Conservation (phyloP, 2,329 filamentous ascomycete genomes). For the Fusarium sarcochroum region DNA sequence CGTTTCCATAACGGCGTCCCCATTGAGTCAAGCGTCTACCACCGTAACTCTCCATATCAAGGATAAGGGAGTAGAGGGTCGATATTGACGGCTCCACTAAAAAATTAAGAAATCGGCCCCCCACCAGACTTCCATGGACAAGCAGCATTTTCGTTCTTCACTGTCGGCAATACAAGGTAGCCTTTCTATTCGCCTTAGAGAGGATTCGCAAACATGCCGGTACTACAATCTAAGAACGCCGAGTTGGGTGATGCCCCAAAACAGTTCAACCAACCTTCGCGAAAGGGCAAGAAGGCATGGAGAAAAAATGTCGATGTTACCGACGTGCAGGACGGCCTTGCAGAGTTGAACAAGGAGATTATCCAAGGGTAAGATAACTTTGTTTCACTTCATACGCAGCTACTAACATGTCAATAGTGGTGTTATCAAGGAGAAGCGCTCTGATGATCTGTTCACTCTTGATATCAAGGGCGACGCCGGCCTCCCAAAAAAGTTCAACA, state of each 20-base stretch:
- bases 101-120: slow-evolving; percentile 49
- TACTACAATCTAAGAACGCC: slow-evolving; percentile 61
- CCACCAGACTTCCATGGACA: slow-evolving; percentile 44
- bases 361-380: slow-evolving; percentile 79
- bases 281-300: slow-evolving; percentile 99
- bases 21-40: slow-evolving; percentile 20
- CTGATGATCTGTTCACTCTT: slow-evolving; percentile 86
- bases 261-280: slow-evolving; percentile 88
- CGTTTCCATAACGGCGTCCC: slow-evolving; percentile 13
- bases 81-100: slow-evolving; percentile 44
- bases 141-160: slow-evolving; percentile 39
- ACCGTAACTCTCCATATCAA: slow-evolving; percentile 14
- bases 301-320: slow-evolving; percentile 97
- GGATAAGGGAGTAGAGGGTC: slow-evolving; percentile 24
- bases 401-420: slow-evolving; percentile 69
- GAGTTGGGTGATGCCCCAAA: slow-evolving; percentile 75
- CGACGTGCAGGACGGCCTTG: slow-evolving; percentile 85
- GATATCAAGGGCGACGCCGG: slow-evolving; percentile 80
- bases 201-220: slow-evolving; percentile 63
- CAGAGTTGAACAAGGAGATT: slow-evolving; percentile 88
- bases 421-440: slow-evolving; percentile 84
- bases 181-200: slow-evolving; percentile 17
- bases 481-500: slow-evolving; percentile 74
- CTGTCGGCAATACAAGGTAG: slow-evolving; percentile 26
- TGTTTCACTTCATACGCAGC: not conserved